phyloP scores from a whole-genome alignment of 768 basidiomycete genomes.

The Mycena filopes region DNA sequence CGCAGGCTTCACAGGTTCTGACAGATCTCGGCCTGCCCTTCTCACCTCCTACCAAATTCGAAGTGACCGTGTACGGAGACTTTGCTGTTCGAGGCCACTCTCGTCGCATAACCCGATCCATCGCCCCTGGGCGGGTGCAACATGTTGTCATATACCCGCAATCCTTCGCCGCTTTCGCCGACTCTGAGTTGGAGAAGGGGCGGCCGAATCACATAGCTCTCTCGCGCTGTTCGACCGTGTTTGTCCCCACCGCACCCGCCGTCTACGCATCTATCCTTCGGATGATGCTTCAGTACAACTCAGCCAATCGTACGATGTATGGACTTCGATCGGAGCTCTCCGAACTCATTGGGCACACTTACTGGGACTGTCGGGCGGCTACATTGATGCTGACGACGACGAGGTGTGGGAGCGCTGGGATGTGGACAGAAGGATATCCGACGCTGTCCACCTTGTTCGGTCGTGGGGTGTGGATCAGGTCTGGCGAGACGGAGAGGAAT shows the following conservation, averaged over 20 bases:
- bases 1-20: constrained; percentile 36
- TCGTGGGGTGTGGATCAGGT: constrained; percentile 26
- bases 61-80: constrained; percentile 35
- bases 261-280: constrained; percentile 48
- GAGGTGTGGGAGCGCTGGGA: constrained; percentile 37
- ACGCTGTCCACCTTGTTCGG: constrained; percentile 34
- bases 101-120: not conserved
- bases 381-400: constrained; percentile 37
- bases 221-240: constrained; percentile 33
- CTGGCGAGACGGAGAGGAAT: constrained; percentile 44
- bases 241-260: constrained; percentile 42
- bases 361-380: constrained; percentile 41
- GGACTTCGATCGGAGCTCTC: constrained; percentile 45
- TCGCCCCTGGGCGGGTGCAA: constrained; percentile 31
- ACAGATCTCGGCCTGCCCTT: constrained; percentile 37
- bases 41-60: constrained; percentile 33
- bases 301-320: constrained; percentile 32
- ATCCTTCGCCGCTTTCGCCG: constrained; percentile 40
- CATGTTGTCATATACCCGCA: constrained; percentile 38
- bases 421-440: constrained; percentile 34
- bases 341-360: constrained; percentile 48
- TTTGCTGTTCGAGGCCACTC: constrained; percentile 26
- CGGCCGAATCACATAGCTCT: constrained; percentile 28
- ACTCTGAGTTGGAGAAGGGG: constrained; percentile 34
- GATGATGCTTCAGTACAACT: constrained; percentile 42